Evolutionary conservation across 306 rosid genomes (phyloP).

Genomic region (Argentina anserina): DNA sequence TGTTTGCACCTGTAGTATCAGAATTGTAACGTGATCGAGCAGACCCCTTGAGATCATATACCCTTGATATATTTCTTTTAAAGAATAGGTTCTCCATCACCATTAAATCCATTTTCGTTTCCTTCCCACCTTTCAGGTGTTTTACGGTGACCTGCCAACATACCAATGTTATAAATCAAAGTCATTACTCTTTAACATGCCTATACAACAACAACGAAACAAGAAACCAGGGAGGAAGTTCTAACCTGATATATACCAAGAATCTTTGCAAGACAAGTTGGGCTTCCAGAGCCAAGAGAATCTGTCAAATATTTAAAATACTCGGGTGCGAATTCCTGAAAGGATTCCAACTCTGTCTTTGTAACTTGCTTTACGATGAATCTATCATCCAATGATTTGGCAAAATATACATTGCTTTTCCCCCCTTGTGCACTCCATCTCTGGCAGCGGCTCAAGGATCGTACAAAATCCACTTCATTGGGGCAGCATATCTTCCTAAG

Average conservation of each 20-base stretch:
- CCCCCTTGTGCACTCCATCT: slow-evolving; percentile 99
- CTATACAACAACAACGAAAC: not conserved
- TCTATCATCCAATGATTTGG: slow-evolving; percentile 90
- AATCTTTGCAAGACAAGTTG: slow-evolving; percentile 95
- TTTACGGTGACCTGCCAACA: slow-evolving; percentile 68
- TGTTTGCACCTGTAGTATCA: slow-evolving; percentile 75
- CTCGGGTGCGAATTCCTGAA: slow-evolving; percentile 79
- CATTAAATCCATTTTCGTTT: slow-evolving; percentile 87
- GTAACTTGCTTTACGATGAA: slow-evolving; percentile 92
- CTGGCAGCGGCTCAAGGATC: slow-evolving; percentile 86
- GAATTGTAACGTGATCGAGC: slow-evolving; percentile 88
- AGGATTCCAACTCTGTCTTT: slow-evolving; percentile 87
- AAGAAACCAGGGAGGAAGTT: not conserved
- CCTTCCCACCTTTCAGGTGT: slow-evolving; percentile 87
- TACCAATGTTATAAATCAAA: slow-evolving; percentile 9
- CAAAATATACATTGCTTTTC: slow-evolving; percentile 94
- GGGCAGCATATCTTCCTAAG: slow-evolving; percentile 91
- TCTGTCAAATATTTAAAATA: slow-evolving; percentile 81
- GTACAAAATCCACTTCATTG: slow-evolving; percentile 66
- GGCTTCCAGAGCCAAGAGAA: slow-evolving; percentile 69
- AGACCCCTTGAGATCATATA: slow-evolving; percentile 97
- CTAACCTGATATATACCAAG: slow-evolving; percentile 92
- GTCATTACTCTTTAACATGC: not conserved
- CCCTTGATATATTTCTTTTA: slow-evolving; percentile 74
- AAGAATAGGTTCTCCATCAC: slow-evolving; percentile 98